These are phyloP conservation scores for Styphnolobium japonicum DNA, from an alignment of 306 rosid species.

Conservation along the genomic window DNA sequence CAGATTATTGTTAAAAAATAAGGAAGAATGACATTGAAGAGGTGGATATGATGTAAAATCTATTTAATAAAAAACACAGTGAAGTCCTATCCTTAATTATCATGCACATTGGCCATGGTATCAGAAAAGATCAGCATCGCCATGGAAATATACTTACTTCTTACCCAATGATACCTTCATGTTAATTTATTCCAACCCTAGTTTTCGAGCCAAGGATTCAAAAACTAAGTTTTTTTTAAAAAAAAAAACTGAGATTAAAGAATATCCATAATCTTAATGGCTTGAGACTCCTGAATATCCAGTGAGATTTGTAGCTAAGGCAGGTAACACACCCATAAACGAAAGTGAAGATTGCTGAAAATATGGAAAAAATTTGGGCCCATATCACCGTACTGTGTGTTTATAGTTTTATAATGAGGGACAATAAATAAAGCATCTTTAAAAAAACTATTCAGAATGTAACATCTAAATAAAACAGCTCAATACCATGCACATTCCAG, in stretches of 20 bases:
- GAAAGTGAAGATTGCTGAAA: not conserved
- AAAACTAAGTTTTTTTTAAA: too few species aligned
- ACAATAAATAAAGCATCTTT: not conserved
- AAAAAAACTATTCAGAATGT: not conserved
- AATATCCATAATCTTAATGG: not conserved
- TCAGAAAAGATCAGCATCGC: too few species aligned
- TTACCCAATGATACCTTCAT: too few species aligned
- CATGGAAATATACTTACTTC: too few species aligned
- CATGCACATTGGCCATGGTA: too few species aligned
- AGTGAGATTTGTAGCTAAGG: not conserved
- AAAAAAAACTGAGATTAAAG: not conserved
- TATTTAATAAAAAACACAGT: too few species aligned
- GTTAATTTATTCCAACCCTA: too few species aligned
- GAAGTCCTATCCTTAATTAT: too few species aligned
- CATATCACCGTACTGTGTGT: not conserved
- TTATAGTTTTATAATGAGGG: not conserved
- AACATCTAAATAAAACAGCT: slow-evolving; percentile 16
- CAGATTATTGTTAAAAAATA: not conserved
- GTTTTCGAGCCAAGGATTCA: too few species aligned
- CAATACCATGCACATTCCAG: slow-evolving; percentile 99
- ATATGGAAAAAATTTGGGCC: not conserved
- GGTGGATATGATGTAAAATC: not conserved
- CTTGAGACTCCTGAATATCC: not conserved
- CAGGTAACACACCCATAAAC: slow-evolving; percentile 2
- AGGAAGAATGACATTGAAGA: not conserved